Evolutionary conservation across 495 filamentous ascomycete genomes (phyloP).

Genomic region (Cercophora newfieldiana): DNA sequence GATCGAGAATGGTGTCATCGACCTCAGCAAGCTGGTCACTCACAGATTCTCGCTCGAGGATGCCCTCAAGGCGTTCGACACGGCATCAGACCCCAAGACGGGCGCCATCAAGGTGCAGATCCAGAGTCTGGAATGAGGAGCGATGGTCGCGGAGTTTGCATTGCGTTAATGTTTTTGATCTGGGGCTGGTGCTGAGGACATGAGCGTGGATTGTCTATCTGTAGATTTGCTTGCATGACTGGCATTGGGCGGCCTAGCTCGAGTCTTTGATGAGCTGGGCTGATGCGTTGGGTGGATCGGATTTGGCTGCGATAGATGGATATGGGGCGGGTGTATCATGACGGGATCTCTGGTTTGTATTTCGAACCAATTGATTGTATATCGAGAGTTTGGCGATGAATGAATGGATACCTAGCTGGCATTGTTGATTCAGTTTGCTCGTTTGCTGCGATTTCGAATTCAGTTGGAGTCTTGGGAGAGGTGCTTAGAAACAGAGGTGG

Average conservation of each 20-base stretch:
- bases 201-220: not conserved
- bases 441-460: not conserved
- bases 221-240: not conserved
- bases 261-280: not conserved
- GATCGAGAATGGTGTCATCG: conserved; percentile 76
- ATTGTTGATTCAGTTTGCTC: not conserved
- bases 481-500: too few relatives aligned
- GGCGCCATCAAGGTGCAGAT: conserved; percentile 97
- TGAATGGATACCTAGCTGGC: not conserved
- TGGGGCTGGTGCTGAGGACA: conserved; percentile 15
- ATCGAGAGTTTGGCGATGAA: not conserved
- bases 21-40: conserved; percentile 78
- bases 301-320: not conserved
- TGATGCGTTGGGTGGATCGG: not conserved
- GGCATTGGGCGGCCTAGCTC: not conserved
- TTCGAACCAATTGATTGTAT: not conserved
- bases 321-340: not conserved
- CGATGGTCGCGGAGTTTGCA: not conserved
- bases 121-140: conserved; percentile 53
- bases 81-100: conserved; percentile 79
- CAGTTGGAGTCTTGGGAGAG: not conserved
- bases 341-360: not conserved
- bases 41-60: conserved; percentile 85
- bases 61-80: conserved; percentile 84
- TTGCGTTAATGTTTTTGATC: not conserved